phyloP scores from a whole-genome alignment of 2,329 filamentous ascomycete genomes.

The Teratosphaeria gauchensis region DNA sequence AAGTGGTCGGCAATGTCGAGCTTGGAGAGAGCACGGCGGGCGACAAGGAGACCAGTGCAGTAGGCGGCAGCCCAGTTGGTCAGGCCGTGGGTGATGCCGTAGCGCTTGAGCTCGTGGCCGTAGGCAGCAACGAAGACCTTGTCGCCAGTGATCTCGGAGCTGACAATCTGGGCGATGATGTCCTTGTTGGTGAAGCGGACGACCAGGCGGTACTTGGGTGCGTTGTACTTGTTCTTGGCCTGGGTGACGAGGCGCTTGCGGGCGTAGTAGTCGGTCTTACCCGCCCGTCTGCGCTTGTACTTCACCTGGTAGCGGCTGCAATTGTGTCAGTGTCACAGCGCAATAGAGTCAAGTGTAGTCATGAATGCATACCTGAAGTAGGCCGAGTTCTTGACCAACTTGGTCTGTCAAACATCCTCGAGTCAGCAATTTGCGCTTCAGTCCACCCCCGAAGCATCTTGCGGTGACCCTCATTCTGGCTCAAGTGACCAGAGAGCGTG shows the following conservation, averaged over 20 bases:
- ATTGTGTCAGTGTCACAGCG: slow-evolving; percentile 3
- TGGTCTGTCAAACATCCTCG: slow-evolving; percentile 65
- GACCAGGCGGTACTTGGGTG: slow-evolving; percentile 98
- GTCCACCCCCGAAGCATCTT: slow-evolving; percentile 95
- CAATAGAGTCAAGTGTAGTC: slow-evolving; percentile 1
- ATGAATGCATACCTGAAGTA: slow-evolving; percentile 79
- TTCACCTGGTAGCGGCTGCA: slow-evolving; percentile 96
- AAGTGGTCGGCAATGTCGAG: slow-evolving; percentile 90
- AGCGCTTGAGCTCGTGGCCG: slow-evolving; percentile 93
- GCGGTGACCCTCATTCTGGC: slow-evolving; percentile 60
- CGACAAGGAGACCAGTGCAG: slow-evolving; percentile 90
- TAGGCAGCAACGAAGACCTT: slow-evolving; percentile 92
- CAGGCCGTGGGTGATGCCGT: slow-evolving; percentile 95
- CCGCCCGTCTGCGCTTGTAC: slow-evolving; percentile 92
- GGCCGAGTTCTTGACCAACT: slow-evolving; percentile 92
- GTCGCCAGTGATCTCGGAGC: slow-evolving; percentile 92
- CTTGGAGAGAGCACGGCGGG: slow-evolving; percentile 94
- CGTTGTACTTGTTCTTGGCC: slow-evolving; percentile 99
- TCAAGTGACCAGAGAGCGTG: background rate
- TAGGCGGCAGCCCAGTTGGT: slow-evolving; percentile 99
- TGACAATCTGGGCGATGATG: slow-evolving; percentile 96
- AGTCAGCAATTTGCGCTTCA: slow-evolving; percentile 99
- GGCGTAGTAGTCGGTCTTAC: slow-evolving; percentile 99
- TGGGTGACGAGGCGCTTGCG: slow-evolving; percentile 99
- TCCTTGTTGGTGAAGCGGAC: slow-evolving; percentile 79